Conservation (phyloP, 2,329 filamentous ascomycete genomes). For the Pseudogymnoascus sp. region DNA sequence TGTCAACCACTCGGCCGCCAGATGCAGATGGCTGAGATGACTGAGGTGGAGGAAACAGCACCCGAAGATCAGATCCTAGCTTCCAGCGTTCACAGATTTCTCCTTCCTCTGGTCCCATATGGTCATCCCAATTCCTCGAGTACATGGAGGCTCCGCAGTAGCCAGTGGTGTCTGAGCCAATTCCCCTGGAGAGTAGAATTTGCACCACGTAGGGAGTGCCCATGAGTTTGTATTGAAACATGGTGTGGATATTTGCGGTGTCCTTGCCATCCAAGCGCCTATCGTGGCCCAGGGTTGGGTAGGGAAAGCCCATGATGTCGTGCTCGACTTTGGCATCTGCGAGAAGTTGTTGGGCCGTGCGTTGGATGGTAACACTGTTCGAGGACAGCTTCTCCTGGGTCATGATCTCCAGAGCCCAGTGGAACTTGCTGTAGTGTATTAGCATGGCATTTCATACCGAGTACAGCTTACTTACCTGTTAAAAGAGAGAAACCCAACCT, state of each 20-base stretch:
- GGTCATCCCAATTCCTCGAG: conserved; percentile 20
- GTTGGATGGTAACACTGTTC: conserved; percentile 12
- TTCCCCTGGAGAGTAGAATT: conserved; percentile 26
- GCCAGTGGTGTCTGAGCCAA: conserved; percentile 14
- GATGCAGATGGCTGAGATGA: not conserved
- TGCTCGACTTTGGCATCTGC: conserved; percentile 11
- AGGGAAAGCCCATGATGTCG: conserved; percentile 20
- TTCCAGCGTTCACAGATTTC: conserved; percentile 16
- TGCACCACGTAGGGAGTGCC: conserved; percentile 23
- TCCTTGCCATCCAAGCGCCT: conserved; percentile 16
- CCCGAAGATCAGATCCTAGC: conserved; percentile 19
- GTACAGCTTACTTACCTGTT: not conserved
- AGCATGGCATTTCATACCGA: not conserved
- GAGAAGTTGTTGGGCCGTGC: conserved; percentile 13
- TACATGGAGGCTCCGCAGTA: conserved; percentile 23
- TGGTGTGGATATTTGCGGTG: conserved; percentile 20
- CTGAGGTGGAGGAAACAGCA: conserved; percentile 19
- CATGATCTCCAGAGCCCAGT: conserved; percentile 27
- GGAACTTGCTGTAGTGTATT: conserved; percentile 18
- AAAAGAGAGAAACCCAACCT: not conserved
- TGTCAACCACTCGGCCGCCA: conserved; percentile 4
- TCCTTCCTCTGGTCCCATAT: conserved; percentile 12
- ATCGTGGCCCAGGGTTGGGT: conserved; percentile 17
- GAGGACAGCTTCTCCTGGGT: conserved; percentile 18
- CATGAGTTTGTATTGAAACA: conserved; percentile 20